Evolutionary conservation across 495 filamentous ascomycete genomes (phyloP), one percentile per base, ranked within the genome.

Genomic region (Penicillium arizonense): DNA sequence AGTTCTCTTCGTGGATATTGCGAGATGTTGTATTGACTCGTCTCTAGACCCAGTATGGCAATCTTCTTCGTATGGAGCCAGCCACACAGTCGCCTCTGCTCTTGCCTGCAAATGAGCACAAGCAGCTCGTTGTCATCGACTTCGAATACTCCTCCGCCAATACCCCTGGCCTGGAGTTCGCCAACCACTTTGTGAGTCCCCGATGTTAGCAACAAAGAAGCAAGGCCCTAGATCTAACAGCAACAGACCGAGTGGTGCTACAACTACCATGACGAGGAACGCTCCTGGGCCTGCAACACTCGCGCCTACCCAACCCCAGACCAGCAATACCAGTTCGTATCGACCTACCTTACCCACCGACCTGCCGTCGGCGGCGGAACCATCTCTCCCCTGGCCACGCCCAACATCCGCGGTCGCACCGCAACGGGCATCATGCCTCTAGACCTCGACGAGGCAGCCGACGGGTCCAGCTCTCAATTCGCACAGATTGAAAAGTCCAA

Each of bases 71-170:
- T n/a, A 76, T 97, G 59, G 81, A 87, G 41, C 91, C 95, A 4
- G 80, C 82, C 44, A 86, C 87, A 38, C 82, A 95, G 57, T 97
- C 92, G 0, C 95, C 95, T 2, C 80, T 97, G 18, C 84, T 97
- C 7, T 80, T 89, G 30, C 95, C 94, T 1, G 82, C 86, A 35
- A 96, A 96, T 63, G 84, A 92, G 57, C 94, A 99, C 72, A 96
- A 91, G 68, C 92, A 93, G 63, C 82, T 99, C 4, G 77, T 96
- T 3, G 94, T 99, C 47, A 99, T 99, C 61, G 94, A 99, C 70
- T 99, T 99, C 60, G 94, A 99, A 66, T 99, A 99, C 64, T 90
- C 95, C 2, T 91, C 86, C 10, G 91, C 94, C 44, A 99, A 97
- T 63, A 74, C 85, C 1, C 85, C 84, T 5, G 95, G 91, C 2